These are phyloP conservation scores for Apodospora peruviana DNA, from an alignment of 495 filamentous ascomycete species.

Conservation along the genomic window DNA sequence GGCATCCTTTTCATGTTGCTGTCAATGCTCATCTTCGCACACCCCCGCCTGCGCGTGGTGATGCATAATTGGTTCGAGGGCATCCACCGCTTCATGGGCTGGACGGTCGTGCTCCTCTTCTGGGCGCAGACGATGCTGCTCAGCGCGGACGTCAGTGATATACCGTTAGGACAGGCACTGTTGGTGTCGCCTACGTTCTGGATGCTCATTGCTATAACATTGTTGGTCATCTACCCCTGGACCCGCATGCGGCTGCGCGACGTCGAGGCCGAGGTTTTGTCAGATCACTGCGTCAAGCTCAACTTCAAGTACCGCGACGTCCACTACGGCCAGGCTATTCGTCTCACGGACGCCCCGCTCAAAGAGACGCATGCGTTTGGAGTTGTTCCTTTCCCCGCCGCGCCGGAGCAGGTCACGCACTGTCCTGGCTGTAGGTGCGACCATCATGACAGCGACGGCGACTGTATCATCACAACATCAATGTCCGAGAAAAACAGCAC, in stretches of 20 bases:
- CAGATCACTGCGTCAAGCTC: slow-evolving; percentile 64
- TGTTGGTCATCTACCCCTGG: slow-evolving; percentile 63
- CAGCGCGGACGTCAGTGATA: slow-evolving; percentile 5
- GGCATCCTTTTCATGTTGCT: slow-evolving; percentile 36
- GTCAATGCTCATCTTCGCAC: slow-evolving; percentile 38
- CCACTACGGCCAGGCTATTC: slow-evolving; percentile 50
- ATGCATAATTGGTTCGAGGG: slow-evolving; percentile 63
- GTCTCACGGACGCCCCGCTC: slow-evolving; percentile 53
- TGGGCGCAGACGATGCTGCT: slow-evolving; percentile 43
- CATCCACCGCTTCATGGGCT: slow-evolving; percentile 62
- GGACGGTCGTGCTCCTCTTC: slow-evolving; percentile 56
- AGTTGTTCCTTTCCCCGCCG: slow-evolving; percentile 53
- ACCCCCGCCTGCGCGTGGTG: slow-evolving; percentile 47
- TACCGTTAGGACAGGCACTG: slow-evolving; percentile 32
- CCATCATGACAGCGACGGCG: neutral
- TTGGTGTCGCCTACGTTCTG: slow-evolving; percentile 58
- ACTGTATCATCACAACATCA: slow-evolving; percentile 22
- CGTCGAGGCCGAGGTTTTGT: slow-evolving; percentile 59
- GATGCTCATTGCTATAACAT: slow-evolving; percentile 57
- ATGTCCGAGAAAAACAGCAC: slow-evolving; percentile 44
- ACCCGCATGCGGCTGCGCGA: slow-evolving; percentile 54
- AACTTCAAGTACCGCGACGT: slow-evolving; percentile 58
- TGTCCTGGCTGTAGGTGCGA: slow-evolving; percentile 13
- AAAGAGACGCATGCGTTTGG: slow-evolving; percentile 81
- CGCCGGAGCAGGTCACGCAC: slow-evolving; percentile 1